Conservation (phyloP, 306 rosid species). For the Cicer cuneatum region DNA sequence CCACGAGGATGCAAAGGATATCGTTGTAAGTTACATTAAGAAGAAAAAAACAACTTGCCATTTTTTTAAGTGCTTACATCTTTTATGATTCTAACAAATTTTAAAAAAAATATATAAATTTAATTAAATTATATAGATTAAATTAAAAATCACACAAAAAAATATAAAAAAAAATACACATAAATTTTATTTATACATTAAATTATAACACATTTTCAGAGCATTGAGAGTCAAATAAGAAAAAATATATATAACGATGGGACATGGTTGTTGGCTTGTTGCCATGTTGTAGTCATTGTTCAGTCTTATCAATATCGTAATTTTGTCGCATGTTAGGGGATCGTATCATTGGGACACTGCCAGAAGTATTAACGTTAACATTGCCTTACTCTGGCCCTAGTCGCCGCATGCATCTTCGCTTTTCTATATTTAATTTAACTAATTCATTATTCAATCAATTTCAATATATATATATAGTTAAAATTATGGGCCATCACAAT, state of each 20-base stretch:
- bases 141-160: too few species aligned
- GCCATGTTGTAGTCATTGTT: background rate
- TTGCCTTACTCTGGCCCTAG: background rate
- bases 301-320: background rate
- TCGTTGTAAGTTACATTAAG: background rate
- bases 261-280: background rate
- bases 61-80: background rate
- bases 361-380: background rate
- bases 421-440: background rate
- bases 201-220: background rate
- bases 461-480: too few species aligned
- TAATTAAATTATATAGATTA: too few species aligned
- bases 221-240: background rate
- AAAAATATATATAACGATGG: background rate
- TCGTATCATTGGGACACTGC: background rate
- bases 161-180: too few species aligned
- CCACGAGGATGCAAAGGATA: background rate
- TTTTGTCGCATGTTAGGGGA: background rate
- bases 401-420: constrained; percentile 18
- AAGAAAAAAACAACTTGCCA: too few species aligned
- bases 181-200: background rate
- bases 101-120: too few species aligned
- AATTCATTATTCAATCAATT: too few species aligned
- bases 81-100: too few species aligned
- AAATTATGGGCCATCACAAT: too few species aligned